A percentile compares a stretch with the other conserved stretches of the same genome.
These are phyloP conservation scores for Xylaria longipes DNA, from an alignment of 495 filamentous ascomycete genomes.

Conservation along the genomic window DNA sequence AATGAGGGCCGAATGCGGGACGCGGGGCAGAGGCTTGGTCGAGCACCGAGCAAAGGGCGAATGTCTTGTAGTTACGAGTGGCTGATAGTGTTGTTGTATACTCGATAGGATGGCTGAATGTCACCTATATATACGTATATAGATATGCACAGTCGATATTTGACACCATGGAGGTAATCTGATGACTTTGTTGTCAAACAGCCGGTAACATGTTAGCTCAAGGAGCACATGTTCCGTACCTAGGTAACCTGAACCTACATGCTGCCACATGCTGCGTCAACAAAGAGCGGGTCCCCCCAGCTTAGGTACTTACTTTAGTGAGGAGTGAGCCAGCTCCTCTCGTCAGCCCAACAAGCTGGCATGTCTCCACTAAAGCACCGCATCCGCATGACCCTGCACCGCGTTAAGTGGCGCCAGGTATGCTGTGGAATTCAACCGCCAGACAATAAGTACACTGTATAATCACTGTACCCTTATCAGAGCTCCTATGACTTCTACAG, in stretches of 20 bases:
- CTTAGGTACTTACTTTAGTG: neutral
- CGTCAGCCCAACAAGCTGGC: conserved; percentile 10
- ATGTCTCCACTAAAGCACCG: conserved; percentile 15
- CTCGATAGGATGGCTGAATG: conserved; percentile 13
- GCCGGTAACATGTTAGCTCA: neutral
- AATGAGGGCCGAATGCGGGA: conserved; percentile 20
- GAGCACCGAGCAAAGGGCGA: conserved; percentile 11
- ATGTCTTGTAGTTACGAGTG: neutral
- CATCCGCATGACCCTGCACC: conserved; percentile 1
- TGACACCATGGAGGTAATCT: neutral
- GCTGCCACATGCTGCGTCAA: neutral
- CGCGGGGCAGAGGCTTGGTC: neutral
- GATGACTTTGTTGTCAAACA: conserved; percentile 12
- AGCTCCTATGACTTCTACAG: no score
- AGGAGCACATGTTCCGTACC: neutral
- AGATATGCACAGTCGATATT: conserved; percentile 5
- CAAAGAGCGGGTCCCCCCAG: neutral
- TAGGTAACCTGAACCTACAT: neutral
- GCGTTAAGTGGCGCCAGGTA: conserved; percentile 17
- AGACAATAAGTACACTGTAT: neutral
- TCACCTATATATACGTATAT: neutral
- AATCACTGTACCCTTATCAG: no score
- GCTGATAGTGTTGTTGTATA: neutral
- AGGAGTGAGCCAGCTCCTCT: neutral
- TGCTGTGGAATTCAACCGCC: neutral